Evolutionary conservation across 2,329 filamentous ascomycete genomes (phyloP).

Genomic region (Fonsecaea pedrosoi): DNA sequence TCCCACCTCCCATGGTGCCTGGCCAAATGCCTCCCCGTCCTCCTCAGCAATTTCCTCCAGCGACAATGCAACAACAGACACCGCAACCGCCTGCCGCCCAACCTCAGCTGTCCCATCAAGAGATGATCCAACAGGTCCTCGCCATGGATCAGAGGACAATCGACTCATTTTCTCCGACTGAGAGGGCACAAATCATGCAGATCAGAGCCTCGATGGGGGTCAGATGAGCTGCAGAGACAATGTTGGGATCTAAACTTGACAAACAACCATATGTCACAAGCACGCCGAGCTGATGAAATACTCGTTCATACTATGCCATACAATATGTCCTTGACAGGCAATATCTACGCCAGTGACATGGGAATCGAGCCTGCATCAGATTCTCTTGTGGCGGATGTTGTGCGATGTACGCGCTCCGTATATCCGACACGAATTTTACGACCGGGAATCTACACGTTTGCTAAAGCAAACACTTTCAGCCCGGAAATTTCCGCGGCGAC

Average conservation of each 20-base stretch:
- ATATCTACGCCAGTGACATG: background rate
- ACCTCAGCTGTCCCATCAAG: conserved; percentile 63
- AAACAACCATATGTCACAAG: background rate
- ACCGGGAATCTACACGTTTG: background rate
- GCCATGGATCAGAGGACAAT: conserved; percentile 80
- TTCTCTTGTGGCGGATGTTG: background rate
- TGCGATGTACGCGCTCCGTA: background rate
- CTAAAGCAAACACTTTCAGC: background rate
- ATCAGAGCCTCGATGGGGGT: conserved; percentile 68
- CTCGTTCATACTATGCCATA: background rate
- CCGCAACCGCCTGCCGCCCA: conserved; percentile 51
- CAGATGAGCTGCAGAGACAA: conserved; percentile 27
- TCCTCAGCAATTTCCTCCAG: conserved; percentile 44
- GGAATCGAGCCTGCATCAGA: background rate
- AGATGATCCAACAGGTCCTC: conserved; percentile 81
- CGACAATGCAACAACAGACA: conserved; percentile 43
- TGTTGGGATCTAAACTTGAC: background rate
- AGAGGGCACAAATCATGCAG: conserved; percentile 79
- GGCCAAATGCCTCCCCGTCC: conserved; percentile 40
- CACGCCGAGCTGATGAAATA: background rate
- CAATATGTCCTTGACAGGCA: background rate
- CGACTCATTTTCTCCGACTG: conserved; percentile 75
- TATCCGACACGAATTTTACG: background rate
- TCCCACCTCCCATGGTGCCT: conserved; percentile 36
- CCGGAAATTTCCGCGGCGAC: background rate